Evolutionary conservation across 371 early-diverging fungal species (phyloP).

Genomic region (Mortierella sp.): DNA sequence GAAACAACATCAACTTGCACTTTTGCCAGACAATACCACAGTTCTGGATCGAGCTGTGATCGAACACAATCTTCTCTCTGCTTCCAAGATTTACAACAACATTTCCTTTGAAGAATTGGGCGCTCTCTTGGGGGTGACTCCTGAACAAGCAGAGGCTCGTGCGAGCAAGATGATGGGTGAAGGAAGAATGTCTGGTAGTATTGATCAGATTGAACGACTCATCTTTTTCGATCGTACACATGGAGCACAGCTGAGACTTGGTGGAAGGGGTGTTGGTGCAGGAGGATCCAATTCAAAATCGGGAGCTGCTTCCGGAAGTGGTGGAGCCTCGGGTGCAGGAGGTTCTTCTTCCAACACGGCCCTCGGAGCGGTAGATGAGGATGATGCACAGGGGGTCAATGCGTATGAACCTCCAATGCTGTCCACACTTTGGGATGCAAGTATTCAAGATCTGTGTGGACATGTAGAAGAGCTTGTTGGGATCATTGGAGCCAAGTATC

Average conservation of each 20-base stretch:
- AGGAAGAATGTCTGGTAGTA: slow-evolving; percentile 84
- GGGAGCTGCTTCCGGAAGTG: slow-evolving; percentile 32
- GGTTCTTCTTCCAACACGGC: slow-evolving; percentile 20
- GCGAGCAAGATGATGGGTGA: slow-evolving; percentile 93
- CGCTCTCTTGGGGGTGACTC: slow-evolving; percentile 74
- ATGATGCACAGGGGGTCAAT: slow-evolving; percentile 36
- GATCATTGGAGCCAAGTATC: slow-evolving; percentile 64
- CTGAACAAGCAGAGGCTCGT: slow-evolving; percentile 86
- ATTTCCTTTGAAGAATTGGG: slow-evolving; percentile 89
- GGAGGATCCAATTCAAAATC: slow-evolving; percentile 4
- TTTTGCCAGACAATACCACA: slow-evolving; percentile 77
- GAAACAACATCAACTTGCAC: slow-evolving; percentile 82
- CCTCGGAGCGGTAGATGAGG: slow-evolving; percentile 32
- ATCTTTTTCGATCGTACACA: slow-evolving; percentile 83
- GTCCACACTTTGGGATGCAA: slow-evolving; percentile 64
- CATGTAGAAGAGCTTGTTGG: slow-evolving; percentile 68
- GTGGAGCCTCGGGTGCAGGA: slow-evolving; percentile 17
- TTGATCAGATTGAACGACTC: slow-evolving; percentile 89
- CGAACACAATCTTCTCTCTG: slow-evolving; percentile 92
- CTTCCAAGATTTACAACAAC: slow-evolving; percentile 89
- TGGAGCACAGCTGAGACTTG: slow-evolving; percentile 34
- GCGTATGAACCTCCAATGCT: slow-evolving; percentile 49
- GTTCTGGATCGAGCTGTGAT: slow-evolving; percentile 93
- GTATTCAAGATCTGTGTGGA: slow-evolving; percentile 68
- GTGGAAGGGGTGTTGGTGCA: slow-evolving; percentile 23